phyloP scores from a whole-genome alignment of 2,329 filamentous ascomycete genomes.

The Orbilia javanica region DNA sequence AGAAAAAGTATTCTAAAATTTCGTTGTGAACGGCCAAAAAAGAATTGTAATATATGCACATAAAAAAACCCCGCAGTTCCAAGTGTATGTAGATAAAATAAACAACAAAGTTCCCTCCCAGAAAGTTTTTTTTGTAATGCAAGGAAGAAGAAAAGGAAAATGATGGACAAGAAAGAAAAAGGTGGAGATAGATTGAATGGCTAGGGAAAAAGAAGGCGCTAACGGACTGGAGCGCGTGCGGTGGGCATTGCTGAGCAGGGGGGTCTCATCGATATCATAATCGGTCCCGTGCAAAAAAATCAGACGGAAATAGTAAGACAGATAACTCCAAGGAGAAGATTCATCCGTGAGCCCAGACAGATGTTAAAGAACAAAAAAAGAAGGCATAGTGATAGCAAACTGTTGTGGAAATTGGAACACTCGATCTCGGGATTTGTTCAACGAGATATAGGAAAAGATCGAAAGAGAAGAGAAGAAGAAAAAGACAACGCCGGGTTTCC shows the following conservation, averaged over 20 bases:
- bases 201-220: neutral
- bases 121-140: constrained; percentile 1
- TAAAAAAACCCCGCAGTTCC: neutral
- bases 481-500: constrained; percentile 13
- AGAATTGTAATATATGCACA: neutral
- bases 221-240: neutral
- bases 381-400: neutral
- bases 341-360: constrained; percentile 28
- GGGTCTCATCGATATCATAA: constrained; percentile 10
- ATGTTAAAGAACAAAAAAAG: constrained; percentile 21
- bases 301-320: constrained; percentile 1
- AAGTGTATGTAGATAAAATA: constrained; percentile 14
- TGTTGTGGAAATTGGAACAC: constrained; percentile 1
- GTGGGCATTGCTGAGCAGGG: neutral
- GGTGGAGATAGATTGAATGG: constrained; percentile 5
- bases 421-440: neutral
- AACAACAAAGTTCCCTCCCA: constrained; percentile 17
- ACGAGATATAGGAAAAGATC: neutral
- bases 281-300: neutral
- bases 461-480: neutral
- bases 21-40: neutral
- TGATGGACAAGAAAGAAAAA: constrained; percentile 33
- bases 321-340: constrained; percentile 32
- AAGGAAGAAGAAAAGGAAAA: constrained; percentile 1
- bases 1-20: constrained; percentile 1